These are phyloP conservation scores for Penicillium angulare DNA, from an alignment of 495 filamentous ascomycete species.

Conservation along the genomic window DNA sequence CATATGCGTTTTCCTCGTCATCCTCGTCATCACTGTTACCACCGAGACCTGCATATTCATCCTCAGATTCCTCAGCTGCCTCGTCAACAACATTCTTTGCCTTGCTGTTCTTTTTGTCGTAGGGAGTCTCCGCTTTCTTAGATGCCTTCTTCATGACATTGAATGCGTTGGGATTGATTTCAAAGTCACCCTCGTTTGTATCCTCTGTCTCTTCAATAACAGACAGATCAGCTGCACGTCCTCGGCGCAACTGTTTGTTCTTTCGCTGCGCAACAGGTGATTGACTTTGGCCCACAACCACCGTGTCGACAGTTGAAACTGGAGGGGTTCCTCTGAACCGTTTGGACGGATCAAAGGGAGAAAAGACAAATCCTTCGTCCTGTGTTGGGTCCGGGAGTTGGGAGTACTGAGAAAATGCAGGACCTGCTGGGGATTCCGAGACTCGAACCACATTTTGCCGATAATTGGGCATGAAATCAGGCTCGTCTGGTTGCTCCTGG, in stretches of 20 bases:
- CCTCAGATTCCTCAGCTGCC: constrained; percentile 94
- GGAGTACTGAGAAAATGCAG: constrained; percentile 56
- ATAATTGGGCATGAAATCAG: constrained; percentile 31
- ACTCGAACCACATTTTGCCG: constrained; percentile 34
- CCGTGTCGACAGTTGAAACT: constrained; percentile 67
- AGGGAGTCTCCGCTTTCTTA: constrained; percentile 53
- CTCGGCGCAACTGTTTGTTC: constrained; percentile 56
- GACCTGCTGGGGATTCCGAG: constrained; percentile 41
- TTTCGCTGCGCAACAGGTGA: constrained; percentile 61
- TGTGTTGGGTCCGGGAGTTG: constrained; percentile 77
- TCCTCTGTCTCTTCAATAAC: constrained; percentile 41
- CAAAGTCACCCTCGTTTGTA: constrained; percentile 30
- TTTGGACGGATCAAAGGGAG: constrained; percentile 53
- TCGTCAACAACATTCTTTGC: constrained; percentile 87
- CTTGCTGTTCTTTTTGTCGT: constrained; percentile 84
- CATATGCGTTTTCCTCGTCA: constrained; percentile 65
- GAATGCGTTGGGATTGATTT: constrained; percentile 60
- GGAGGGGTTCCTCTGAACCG: constrained; percentile 61
- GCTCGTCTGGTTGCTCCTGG: constrained; percentile 45
- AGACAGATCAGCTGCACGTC: constrained; percentile 31
- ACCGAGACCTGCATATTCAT: constrained; percentile 94
- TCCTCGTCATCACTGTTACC: constrained; percentile 87
- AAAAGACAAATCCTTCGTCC: constrained; percentile 71
- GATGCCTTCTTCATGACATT: constrained; percentile 71
- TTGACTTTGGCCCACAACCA: constrained; percentile 53